Base-by-base conservation (phyloP, 805 yeast species). In the Pichia nanzhaoensis region DNA sequence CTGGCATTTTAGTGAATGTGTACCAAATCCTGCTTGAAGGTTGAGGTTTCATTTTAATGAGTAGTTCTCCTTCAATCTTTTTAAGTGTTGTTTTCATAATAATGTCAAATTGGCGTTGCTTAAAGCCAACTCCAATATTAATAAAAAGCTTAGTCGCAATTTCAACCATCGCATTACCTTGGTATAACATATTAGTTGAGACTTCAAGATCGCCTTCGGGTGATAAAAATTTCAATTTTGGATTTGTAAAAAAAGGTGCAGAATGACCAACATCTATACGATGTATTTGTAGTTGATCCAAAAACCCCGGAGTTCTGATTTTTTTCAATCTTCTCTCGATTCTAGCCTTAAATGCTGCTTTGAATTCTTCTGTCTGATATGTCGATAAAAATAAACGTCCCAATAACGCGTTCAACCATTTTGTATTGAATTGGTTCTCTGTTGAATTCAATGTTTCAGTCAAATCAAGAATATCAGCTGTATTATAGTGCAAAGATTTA, bases 21-120 rank as follows among this genome's bases (percentile, higher is more conserved):
- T 88, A 93, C 99, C 99, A 93, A 1, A 93, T 56, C 56, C 99
- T 74, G 43, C 79, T 80, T 1, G 95, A 81, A 8, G 99, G 98
- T 2, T 96, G 95, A 1, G 95, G 87, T 58, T 93, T 93, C 30
- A 91, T 59, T 34, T 75, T 67, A 18, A 90, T 56, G 0, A 84
- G 58, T 46, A 91, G 52, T 1, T 84, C 84, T 0, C 99, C 99
- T 41, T 81, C 78, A 4, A 93, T 53, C 53, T 72, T 77, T 45
- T 76, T 75, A 40, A 91, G 64, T 1, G 82, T 80, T 1, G 90
- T 78, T 16, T 84, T 77, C 42, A 93, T 65, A 21, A 84, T 72
- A 31, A 93, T 66, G 43, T 84, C 82, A 34, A 91, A 85, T 52
- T 85, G 95, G 5, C 78, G 60, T 37, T 82, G 79, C 49, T 75